Base-by-base conservation (phyloP, 2,329 filamentous ascomycete species). In the Elsinoe batatas region DNA sequence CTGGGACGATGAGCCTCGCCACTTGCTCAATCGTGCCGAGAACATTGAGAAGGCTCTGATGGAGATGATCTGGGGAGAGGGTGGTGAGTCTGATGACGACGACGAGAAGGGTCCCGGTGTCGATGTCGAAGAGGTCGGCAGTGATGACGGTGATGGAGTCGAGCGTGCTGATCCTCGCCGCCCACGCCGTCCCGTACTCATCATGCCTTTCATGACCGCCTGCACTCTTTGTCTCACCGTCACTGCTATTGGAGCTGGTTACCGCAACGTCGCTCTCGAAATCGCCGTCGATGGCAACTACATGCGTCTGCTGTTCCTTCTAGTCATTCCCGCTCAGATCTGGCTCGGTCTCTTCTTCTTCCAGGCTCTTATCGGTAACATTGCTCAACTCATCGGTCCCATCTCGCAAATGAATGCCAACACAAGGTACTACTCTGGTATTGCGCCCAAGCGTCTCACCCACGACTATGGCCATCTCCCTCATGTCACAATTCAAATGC, bases 1-100 rank as follows among this genome's bases (percentile, higher is more conserved):
- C 20, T 84, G 81, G 81, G 81, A 82, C 42, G 81, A 84, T 60
- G 76, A 82, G 38, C 78, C 81, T 12, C 74, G 76, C 60, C 74
- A 77, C 56, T 67, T 83, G 13, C 67, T 83, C 10, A 67, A 72
- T 12, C 74, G 81, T 38, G 78, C 75, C 0, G 70, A 74, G 54
- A 70, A 70, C 42, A 72, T 84, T 33, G 78, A 83, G 64, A 64
- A 69, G 53, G 72, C 75, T 37, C 68, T 83, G 54, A 77, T 83
- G 67, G 69, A 74, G 59, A 78, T 80, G 71, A 80, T 84, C 42
- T 85, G 81, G 79, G 74, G 73, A 11, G 65, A 71, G 15, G 64
- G 72, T 3, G 53, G 53, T 18, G 69, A 72, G 1, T 70, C 73
- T 1, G 64, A 67, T 3, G 64, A 70, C 2, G 71, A 72, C 42